These are phyloP conservation scores for Daldinia vernicosa DNA, from an alignment of 495 filamentous ascomycete species.

Conservation along the genomic window DNA sequence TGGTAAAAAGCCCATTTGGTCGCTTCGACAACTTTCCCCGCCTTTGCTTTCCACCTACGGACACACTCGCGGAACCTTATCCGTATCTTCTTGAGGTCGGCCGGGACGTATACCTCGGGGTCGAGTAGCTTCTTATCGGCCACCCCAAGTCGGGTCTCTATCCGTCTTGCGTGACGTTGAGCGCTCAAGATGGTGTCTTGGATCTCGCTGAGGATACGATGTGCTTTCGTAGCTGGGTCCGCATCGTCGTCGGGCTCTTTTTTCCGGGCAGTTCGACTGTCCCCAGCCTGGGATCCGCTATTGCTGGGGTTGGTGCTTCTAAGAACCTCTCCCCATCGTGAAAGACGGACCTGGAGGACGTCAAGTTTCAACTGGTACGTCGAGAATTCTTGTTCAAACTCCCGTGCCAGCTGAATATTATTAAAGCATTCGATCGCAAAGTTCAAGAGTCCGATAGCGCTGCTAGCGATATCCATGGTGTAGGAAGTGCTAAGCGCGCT, in stretches of 20 bases:
- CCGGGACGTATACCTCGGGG: constrained; percentile 3
- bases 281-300: neutral
- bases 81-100: constrained; percentile 10
- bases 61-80: neutral
- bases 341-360: constrained; percentile 22
- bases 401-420: constrained; percentile 15
- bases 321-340: constrained; percentile 19
- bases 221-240: neutral
- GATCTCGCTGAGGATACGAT: neutral
- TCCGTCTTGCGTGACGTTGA: neutral
- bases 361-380: constrained; percentile 24
- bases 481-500: neutral
- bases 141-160: neutral
- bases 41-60: constrained; percentile 7
- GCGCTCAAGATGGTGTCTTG: neutral
- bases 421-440: constrained; percentile 11
- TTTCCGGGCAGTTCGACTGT: neutral
- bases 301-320: neutral
- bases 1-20: constrained; percentile 29
- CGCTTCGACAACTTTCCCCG: neutral
- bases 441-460: neutral
- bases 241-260: neutral
- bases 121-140: neutral
- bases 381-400: constrained; percentile 19
- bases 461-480: constrained; percentile 7